phyloP scores from a whole-genome alignment of 176 grass and related monocot species.

The Phoenix roebelenii region DNA sequence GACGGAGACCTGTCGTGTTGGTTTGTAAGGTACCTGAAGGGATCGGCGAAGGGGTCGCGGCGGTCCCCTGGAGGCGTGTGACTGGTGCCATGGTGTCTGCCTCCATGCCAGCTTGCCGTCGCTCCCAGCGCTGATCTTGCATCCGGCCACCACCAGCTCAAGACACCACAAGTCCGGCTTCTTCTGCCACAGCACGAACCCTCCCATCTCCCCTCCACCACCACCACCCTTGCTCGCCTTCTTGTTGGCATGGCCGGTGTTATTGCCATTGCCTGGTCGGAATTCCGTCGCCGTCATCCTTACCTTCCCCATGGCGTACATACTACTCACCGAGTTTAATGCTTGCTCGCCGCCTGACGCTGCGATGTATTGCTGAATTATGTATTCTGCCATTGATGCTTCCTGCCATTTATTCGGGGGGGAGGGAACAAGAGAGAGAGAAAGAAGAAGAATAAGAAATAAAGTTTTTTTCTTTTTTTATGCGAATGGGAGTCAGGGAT shows the following conservation, averaged over 20 bases:
- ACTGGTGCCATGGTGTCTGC: slow-evolving; percentile 11
- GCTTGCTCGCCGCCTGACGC: slow-evolving; percentile 13
- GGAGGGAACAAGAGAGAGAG: too few relatives aligned
- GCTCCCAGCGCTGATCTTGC: slow-evolving; percentile 21
- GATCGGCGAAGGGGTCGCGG: slow-evolving; percentile 20
- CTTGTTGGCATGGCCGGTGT: background rate
- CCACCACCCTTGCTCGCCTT: background rate
- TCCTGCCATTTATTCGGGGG: background rate
- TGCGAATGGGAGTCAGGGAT: too few relatives aligned
- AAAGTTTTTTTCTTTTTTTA: too few relatives aligned
- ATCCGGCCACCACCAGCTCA: slow-evolving; percentile 16
- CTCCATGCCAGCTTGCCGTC: slow-evolving; percentile 21
- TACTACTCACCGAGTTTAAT: slow-evolving; percentile 3
- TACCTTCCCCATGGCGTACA: slow-evolving; percentile 25
- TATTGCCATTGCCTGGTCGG: background rate
- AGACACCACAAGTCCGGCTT: slow-evolving; percentile 12
- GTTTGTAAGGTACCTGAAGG: slow-evolving; percentile 8
- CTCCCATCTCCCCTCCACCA: slow-evolving; percentile 6
- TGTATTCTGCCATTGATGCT: slow-evolving; percentile 19
- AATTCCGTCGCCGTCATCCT: slow-evolving; percentile 10
- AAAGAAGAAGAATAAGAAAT: too few relatives aligned
- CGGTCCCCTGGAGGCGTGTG: slow-evolving; percentile 15
- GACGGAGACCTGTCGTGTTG: background rate
- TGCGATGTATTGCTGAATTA: slow-evolving; percentile 21
- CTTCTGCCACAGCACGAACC: slow-evolving; percentile 27